Evolutionary conservation across 306 rosid genomes (phyloP).

Genomic region (Rosa rugosa): DNA sequence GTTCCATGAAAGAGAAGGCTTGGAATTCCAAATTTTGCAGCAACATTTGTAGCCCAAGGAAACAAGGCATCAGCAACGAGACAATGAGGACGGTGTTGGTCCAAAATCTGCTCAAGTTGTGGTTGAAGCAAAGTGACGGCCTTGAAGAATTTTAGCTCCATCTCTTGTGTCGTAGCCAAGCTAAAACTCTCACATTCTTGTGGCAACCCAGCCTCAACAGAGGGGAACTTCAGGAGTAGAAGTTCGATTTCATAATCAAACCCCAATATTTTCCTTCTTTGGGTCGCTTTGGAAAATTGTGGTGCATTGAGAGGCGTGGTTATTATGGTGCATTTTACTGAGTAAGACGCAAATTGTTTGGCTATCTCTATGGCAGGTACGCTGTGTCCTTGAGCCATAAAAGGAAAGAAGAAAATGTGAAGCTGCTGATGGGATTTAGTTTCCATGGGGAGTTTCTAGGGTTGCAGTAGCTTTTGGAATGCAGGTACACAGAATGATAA

Average conservation of each 20-base stretch:
- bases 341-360: conserved; percentile 5
- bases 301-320: conserved; percentile 21
- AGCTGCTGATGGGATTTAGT: conserved; percentile 1
- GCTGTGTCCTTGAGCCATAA: conserved; percentile 14
- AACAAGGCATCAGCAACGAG: conserved; percentile 14
- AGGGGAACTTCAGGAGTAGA: conserved; percentile 12
- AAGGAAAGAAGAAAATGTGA: conserved; percentile 16
- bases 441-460: not conserved
- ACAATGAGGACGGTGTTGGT: conserved; percentile 12
- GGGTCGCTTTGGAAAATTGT: not conserved
- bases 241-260: not conserved
- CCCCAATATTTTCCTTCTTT: not conserved
- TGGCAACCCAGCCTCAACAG: conserved; percentile 5
- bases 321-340: conserved; percentile 20
- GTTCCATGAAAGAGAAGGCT: conserved; percentile 33
- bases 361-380: conserved; percentile 30
- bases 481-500: not conserved
- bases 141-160: not conserved
- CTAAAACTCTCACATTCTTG: not conserved
- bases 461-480: not conserved
- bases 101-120: not conserved
- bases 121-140: conserved; percentile 14
- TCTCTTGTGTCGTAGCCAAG: not conserved
- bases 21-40: conserved; percentile 29
- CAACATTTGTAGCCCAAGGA: conserved; percentile 14